Conservation (phyloP, 176 grass and related monocot species). For the Themeda triandra region DNA sequence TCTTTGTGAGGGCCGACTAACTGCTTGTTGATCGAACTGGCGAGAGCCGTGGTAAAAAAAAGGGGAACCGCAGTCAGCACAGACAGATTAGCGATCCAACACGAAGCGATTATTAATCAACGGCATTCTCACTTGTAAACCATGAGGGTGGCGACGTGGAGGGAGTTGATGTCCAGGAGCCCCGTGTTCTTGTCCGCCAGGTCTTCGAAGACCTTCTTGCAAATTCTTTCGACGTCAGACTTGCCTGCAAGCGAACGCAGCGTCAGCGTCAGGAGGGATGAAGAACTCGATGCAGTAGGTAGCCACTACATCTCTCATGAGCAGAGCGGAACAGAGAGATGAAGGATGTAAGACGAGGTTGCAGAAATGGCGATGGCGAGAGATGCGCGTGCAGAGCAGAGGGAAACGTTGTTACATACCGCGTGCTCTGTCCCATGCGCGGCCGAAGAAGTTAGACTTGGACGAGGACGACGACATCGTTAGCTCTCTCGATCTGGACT, state of each 20-base stretch:
- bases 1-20: slow-evolving; percentile 67
- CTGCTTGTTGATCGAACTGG: slow-evolving; percentile 69
- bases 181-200: slow-evolving; percentile 5
- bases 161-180: slow-evolving; percentile 31
- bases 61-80: not conserved
- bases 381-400: not conserved
- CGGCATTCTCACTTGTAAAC: slow-evolving; percentile 60
- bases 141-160: slow-evolving; percentile 62
- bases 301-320: too few species aligned
- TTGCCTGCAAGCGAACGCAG: slow-evolving; percentile 37
- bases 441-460: slow-evolving; percentile 30
- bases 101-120: not conserved
- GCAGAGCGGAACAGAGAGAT: not conserved
- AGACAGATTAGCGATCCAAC: not conserved
- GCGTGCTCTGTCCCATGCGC: slow-evolving; percentile 45
- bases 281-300: too few species aligned
- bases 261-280: not conserved
- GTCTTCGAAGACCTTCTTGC: slow-evolving; percentile 46
- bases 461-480: not conserved
- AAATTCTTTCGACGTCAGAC: slow-evolving; percentile 48
- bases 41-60: not conserved
- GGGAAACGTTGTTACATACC: slow-evolving; percentile 15
- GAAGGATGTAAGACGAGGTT: not conserved
- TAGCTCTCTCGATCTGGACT: not conserved
- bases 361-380: not conserved